Conservation (phyloP, 2,329 filamentous ascomycete genomes). For the Anthostomella pinea region DNA sequence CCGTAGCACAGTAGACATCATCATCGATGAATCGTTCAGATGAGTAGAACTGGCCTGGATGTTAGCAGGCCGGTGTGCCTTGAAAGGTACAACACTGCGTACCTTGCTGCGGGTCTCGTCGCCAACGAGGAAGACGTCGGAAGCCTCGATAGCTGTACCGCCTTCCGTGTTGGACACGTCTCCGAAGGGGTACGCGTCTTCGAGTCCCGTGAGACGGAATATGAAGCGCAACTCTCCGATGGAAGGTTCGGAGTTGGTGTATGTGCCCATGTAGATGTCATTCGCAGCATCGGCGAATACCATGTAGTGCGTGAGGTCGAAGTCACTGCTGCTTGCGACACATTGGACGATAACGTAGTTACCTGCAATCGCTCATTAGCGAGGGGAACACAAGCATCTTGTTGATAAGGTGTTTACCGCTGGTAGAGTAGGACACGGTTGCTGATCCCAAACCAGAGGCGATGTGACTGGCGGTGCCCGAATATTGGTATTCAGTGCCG, state of each 20-base stretch:
- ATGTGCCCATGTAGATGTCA: constrained; percentile 50
- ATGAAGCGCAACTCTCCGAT: constrained; percentile 54
- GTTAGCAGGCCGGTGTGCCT: constrained; percentile 2
- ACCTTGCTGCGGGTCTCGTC: constrained; percentile 56
- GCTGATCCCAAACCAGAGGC: constrained; percentile 50
- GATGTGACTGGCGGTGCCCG: constrained; percentile 47
- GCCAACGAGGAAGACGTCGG: constrained; percentile 45
- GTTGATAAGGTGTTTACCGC: constrained; percentile 32
- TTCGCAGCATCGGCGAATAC: constrained; percentile 48
- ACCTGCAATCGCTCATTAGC: constrained; percentile 43
- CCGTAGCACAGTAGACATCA: constrained; percentile 48
- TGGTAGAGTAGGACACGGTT: constrained; percentile 40
- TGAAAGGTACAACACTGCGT: neutral
- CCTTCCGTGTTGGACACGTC: constrained; percentile 46
- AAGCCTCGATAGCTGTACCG: constrained; percentile 47
- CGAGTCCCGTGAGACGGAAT: constrained; percentile 32
- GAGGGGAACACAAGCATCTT: constrained; percentile 27
- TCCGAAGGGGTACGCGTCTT: constrained; percentile 39
- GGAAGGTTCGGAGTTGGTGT: constrained; percentile 45
- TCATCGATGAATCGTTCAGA: constrained; percentile 61
- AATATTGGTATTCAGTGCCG: constrained; percentile 49
- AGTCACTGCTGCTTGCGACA: constrained; percentile 41
- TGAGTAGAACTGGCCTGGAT: constrained; percentile 48
- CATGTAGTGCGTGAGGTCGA: constrained; percentile 50
- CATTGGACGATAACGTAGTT: constrained; percentile 54